A percentile compares a stretch with the other conserved stretches of the same genome.
Evolutionary conservation across 257 asterid genomes (phyloP).

Genomic region (Solanum medicagineum): DNA sequence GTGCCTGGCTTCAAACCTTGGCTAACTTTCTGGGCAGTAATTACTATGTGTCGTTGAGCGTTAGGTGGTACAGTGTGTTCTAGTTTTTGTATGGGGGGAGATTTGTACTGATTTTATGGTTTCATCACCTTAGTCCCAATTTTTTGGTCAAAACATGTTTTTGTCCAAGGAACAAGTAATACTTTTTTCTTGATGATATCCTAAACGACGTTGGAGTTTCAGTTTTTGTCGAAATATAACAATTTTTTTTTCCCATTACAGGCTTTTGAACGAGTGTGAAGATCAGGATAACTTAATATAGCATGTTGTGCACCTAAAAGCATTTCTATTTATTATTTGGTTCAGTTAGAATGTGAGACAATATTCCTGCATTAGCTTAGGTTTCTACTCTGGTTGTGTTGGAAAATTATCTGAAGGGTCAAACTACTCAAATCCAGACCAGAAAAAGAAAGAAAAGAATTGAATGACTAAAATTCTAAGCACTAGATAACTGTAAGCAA

Average conservation of each 20-base stretch:
- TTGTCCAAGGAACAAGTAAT: slow-evolving; percentile 68
- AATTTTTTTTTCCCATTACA: slow-evolving; percentile 63
- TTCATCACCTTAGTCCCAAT: slow-evolving; percentile 34
- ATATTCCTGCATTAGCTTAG: neutral
- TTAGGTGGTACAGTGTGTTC: neutral
- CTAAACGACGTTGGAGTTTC: neutral
- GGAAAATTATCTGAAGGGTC: neutral
- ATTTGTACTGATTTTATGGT: slow-evolving; percentile 40
- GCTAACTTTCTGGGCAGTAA: slow-evolving; percentile 35
- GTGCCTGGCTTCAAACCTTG: slow-evolving; percentile 38
- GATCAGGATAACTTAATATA: slow-evolving; percentile 6
- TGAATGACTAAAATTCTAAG: slow-evolving; percentile 42
- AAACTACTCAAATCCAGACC: slow-evolving; percentile 82
- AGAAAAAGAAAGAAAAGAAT: slow-evolving; percentile 17
- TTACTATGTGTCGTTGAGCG: neutral
- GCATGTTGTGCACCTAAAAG: slow-evolving; percentile 40
- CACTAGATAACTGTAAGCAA: neutral
- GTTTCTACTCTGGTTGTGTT: neutral
- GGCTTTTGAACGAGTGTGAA: slow-evolving; percentile 30
- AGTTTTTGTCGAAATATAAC: neutral
- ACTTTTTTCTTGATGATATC: neutral
- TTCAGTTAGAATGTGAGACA: neutral
- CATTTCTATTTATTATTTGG: slow-evolving; percentile 34
- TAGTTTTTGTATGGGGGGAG: neutral
- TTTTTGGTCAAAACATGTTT: slow-evolving; percentile 67